These are phyloP conservation scores for Cyberlindnera veronae DNA, from an alignment of 805 yeast species.

Conservation along the genomic window DNA sequence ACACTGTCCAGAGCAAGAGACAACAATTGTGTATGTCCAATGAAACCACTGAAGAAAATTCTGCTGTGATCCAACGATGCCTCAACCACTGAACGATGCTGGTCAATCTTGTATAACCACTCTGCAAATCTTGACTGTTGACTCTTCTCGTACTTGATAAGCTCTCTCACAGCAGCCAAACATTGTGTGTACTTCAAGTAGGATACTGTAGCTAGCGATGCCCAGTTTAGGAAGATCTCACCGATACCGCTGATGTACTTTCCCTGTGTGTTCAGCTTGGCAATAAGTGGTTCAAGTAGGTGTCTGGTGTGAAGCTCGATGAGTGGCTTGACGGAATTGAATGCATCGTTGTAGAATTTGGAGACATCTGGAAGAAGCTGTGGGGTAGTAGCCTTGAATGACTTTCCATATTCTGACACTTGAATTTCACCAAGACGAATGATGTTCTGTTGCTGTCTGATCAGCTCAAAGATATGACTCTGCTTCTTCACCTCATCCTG, in stretches of 20 bases:
- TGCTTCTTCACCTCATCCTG: constrained; percentile 59
- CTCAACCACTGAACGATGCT: constrained; percentile 40
- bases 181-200: constrained; percentile 58
- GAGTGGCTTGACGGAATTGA: constrained; percentile 52
- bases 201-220: constrained; percentile 48
- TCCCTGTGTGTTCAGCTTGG: constrained; percentile 57
- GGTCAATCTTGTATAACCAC: constrained; percentile 55
- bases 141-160: constrained; percentile 44
- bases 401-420: constrained; percentile 51
- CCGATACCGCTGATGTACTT: constrained; percentile 64
- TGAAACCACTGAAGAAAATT: constrained; percentile 53
- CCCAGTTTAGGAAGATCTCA: constrained; percentile 63
- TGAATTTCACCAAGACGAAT: constrained; percentile 65
- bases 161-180: constrained; percentile 57
- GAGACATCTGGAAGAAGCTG: constrained; percentile 46
- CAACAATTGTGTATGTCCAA: constrained; percentile 52
- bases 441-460: constrained; percentile 67
- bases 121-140: constrained; percentile 42
- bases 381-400: constrained; percentile 37
- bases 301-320: constrained; percentile 50
- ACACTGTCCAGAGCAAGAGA: constrained; percentile 63
- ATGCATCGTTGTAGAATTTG: constrained; percentile 57
- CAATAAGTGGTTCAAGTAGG: constrained; percentile 55
- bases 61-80: constrained; percentile 48
- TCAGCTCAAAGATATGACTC: constrained; percentile 70